Base-by-base conservation (phyloP, 306 rosid genomes). In the Hylodesmum podocarpum region DNA sequence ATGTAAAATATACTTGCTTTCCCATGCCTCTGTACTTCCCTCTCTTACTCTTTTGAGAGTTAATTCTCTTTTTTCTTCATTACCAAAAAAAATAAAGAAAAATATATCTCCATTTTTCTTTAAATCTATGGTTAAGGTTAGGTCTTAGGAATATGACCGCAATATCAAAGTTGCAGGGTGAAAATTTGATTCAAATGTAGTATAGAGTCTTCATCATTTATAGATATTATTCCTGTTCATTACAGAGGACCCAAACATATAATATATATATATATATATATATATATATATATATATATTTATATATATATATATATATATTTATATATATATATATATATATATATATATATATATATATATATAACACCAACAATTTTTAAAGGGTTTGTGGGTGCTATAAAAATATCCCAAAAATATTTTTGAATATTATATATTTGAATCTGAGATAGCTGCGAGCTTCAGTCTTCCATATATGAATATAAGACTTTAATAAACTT, bases 171-270 rank as follows among this genome's bases (percentile, higher is more conserved):
- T 47, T 21, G 61, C 39, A 29, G 39, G 64, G 77, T 75, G 53
- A 69, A 68, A 67, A 0, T 14, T 57, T 66, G 27, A 57, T 66
- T 55, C 76, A 80, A 73, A 80, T 54, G 34, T n/a, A 49, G 76
- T 12, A 44, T 36, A 75, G 66, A 28, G 44, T 67, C 71, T 8
- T 46, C 74, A 72, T 63, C 68, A 50, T 15, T 62, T 49, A 18
- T 49, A 72, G 16, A 36, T n/a, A n/a, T 39, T 70, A 57, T 37
- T 21, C n/a, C 40, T 19, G 18, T 29, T 51, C 61, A 43, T 37
- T 63, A 50, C 8, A 72, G 29, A 47, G 49, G 36, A 13, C 72
- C 70, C 53, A 66, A 39, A 39, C 6, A 46, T 19, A 46, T n/a
- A 18, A 46, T 1, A n/a, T n/a, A n/a, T n/a, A n/a, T n/a, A n/a